Percentiles rank a stretch among this genome's conserved stretches.
phyloP scores from a whole-genome alignment of 2,329 filamentous ascomycete species.

The Peltaster fructicola region DNA sequence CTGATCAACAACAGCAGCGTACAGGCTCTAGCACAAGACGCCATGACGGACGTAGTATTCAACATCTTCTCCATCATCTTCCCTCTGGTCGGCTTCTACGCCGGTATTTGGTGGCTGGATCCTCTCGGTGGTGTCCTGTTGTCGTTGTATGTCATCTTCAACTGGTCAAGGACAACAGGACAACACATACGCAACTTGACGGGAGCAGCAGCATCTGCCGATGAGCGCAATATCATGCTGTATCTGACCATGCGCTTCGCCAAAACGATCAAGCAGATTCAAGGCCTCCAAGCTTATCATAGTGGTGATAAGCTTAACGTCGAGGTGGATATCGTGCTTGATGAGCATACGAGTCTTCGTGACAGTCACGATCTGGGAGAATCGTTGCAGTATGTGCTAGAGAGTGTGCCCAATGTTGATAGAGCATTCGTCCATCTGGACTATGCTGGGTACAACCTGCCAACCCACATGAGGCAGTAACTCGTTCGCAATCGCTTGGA shows the following conservation, averaged over 20 bases:
- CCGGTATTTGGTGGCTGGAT: conserved; percentile 70
- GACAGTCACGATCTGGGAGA: conserved; percentile 70
- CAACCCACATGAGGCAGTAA: conserved; percentile 34
- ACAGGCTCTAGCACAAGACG: conserved; percentile 55
- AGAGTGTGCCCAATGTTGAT: conserved; percentile 61
- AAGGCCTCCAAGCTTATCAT: conserved; percentile 71
- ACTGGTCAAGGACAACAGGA: conserved; percentile 56
- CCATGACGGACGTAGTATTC: conserved; percentile 66
- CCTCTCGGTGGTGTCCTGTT: conserved; percentile 60
- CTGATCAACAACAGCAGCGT: conserved; percentile 73
- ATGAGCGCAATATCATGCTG: conserved; percentile 68
- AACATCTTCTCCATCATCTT: conserved; percentile 81
- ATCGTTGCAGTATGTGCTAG: conserved; percentile 65
- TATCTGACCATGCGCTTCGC: conserved; percentile 92
- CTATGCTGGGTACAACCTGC: conserved; percentile 32
- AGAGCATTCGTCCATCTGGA: conserved; percentile 36
- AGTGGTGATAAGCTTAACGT: conserved; percentile 73
- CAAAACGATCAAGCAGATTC: conserved; percentile 69
- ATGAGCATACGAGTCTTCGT: conserved; percentile 54
- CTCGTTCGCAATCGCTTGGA: too few species aligned
- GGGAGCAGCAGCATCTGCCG: conserved; percentile 59
- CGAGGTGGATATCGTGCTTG: conserved; percentile 67
- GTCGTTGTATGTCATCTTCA: conserved; percentile 62
- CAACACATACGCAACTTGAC: conserved; percentile 68
- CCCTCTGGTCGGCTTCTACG: conserved; percentile 61